Evolutionary conservation across 805 yeast genomes (phyloP).

Genomic region (Suhomyces prunicola): DNA sequence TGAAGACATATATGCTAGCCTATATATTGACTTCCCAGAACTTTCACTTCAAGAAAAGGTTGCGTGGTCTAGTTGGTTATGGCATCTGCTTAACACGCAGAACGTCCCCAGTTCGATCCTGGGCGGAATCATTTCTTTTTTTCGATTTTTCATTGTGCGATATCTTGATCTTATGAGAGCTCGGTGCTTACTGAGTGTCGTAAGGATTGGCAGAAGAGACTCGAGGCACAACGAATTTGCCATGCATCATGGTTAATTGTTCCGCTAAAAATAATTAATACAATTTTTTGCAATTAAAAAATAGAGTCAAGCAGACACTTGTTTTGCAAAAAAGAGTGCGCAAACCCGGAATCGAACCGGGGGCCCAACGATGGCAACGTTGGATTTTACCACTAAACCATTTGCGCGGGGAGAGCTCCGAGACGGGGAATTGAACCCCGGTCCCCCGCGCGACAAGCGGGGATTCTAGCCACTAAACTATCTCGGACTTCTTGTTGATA

Average conservation of each 20-base stretch:
- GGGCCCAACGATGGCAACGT: slow-evolving; percentile 7
- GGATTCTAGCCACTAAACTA: slow-evolving; percentile 6
- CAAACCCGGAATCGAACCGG: slow-evolving; percentile 4
- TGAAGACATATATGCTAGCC: too few relatives aligned
- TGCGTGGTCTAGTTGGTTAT: slow-evolving; percentile 98
- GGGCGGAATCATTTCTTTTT: slow-evolving; percentile 80
- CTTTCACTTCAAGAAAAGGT: not conserved
- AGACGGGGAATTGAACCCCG: slow-evolving; percentile 7
- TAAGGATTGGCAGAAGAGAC: not conserved
- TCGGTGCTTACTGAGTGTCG: not conserved
- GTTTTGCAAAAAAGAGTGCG: too few relatives aligned
- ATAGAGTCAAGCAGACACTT: too few relatives aligned
- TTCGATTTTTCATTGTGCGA: not conserved
- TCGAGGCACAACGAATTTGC: too few relatives aligned
- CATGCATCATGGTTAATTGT: too few relatives aligned
- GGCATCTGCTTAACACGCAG: slow-evolving; percentile 99
- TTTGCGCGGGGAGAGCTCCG: slow-evolving; percentile 5
- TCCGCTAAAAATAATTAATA: too few relatives aligned
- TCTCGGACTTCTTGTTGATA: slow-evolving; percentile 3
- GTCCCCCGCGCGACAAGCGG: slow-evolving; percentile 7
- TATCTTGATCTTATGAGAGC: not conserved
- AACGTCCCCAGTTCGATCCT: slow-evolving; percentile 99
- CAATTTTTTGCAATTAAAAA: too few relatives aligned
- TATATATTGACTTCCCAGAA: not conserved
- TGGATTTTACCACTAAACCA: slow-evolving; percentile 6